These are phyloP conservation scores for Ploettnerulaceae sp. DNA, from an alignment of 2,329 filamentous ascomycete genomes.

Conservation along the genomic window DNA sequence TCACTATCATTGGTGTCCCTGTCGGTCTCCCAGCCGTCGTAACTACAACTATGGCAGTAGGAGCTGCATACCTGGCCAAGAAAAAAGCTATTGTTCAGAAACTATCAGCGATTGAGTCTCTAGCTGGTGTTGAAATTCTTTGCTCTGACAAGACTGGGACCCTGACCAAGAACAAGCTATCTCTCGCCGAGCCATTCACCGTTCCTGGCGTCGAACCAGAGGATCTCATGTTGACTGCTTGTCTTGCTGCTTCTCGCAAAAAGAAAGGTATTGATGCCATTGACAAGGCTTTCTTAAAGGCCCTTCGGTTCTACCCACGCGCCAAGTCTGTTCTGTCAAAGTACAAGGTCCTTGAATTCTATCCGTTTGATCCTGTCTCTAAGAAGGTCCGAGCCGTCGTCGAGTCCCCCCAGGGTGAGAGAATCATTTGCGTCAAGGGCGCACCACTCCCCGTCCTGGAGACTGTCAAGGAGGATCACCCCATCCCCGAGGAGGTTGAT, in stretches of 20 bases:
- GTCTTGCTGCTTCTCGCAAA: slow-evolving; percentile 84
- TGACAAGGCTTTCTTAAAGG: slow-evolving; percentile 90
- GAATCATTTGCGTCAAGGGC: slow-evolving; percentile 86
- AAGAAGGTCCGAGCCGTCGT: slow-evolving; percentile 88
- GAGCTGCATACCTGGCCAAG: slow-evolving; percentile 85
- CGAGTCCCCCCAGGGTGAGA: slow-evolving; percentile 76
- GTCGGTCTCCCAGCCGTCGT: slow-evolving; percentile 91
- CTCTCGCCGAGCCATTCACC: slow-evolving; percentile 77
- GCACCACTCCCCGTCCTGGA: slow-evolving; percentile 83
- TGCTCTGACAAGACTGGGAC: slow-evolving; percentile 95
- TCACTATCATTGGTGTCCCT: slow-evolving; percentile 87
- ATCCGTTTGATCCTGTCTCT: slow-evolving; percentile 86
- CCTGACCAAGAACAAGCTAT: slow-evolving; percentile 90
- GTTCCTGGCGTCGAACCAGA: slow-evolving; percentile 77
- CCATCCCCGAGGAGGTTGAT: slow-evolving; percentile 70
- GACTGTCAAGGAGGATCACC: slow-evolving; percentile 81
- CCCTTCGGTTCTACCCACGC: slow-evolving; percentile 73
- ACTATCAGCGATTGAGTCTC: slow-evolving; percentile 84
- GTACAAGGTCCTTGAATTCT: slow-evolving; percentile 81
- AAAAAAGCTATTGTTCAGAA: slow-evolving; percentile 93
- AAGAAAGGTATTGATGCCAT: slow-evolving; percentile 95
- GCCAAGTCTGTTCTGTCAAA: slow-evolving; percentile 76
- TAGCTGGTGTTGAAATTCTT: slow-evolving; percentile 88
- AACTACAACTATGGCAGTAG: slow-evolving; percentile 92
- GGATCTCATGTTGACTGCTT: slow-evolving; percentile 89